Evolutionary conservation across 495 filamentous ascomycete species (phyloP).

Genomic region (Hamigera avellanea): DNA sequence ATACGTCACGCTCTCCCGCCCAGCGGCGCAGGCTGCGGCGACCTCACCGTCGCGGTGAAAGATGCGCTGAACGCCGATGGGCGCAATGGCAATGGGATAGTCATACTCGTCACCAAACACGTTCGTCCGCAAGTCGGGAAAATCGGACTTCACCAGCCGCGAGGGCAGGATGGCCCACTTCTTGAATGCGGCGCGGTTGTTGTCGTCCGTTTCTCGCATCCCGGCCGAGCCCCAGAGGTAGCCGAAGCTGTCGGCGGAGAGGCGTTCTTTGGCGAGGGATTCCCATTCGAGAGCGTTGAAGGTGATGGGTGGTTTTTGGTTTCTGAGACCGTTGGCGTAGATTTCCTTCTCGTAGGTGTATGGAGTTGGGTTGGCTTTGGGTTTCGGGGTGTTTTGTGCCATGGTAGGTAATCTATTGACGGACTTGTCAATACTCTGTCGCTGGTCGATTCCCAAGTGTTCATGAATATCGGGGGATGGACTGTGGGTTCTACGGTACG

Average conservation of each 20-base stretch:
- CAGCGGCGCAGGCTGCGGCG: constrained; percentile 30
- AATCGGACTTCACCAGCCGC: constrained; percentile 13
- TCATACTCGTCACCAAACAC: constrained; percentile 15
- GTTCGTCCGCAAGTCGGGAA: constrained; percentile 6
- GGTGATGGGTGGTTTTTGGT: constrained; percentile 19
- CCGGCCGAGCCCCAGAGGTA: constrained; percentile 30
- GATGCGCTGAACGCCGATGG: constrained; percentile 40
- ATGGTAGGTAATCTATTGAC: too few species aligned
- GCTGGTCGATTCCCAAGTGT: too few species aligned
- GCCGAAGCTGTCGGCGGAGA: constrained; percentile 21
- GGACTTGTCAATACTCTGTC: too few species aligned
- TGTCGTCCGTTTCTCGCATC: constrained; percentile 18
- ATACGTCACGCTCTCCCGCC: constrained; percentile 33
- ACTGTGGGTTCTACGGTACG: too few species aligned
- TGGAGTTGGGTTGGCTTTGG: too few species aligned
- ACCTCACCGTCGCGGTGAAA: constrained; percentile 37
- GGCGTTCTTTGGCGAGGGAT: constrained; percentile 12
- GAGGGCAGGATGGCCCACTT: constrained; percentile 26
- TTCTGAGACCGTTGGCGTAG: constrained; percentile 20
- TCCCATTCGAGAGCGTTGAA: constrained; percentile 26
- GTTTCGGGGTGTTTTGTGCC: too few species aligned
- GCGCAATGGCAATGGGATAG: constrained; percentile 37
- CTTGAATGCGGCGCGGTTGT: constrained; percentile 29
- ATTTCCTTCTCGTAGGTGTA: constrained; percentile 20
- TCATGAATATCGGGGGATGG: too few species aligned